A percentile compares a stretch with the other conserved stretches of the same genome.
Evolutionary conservation across 2,329 filamentous ascomycete species (phyloP).

Genomic region (Ascochyta pisi): DNA sequence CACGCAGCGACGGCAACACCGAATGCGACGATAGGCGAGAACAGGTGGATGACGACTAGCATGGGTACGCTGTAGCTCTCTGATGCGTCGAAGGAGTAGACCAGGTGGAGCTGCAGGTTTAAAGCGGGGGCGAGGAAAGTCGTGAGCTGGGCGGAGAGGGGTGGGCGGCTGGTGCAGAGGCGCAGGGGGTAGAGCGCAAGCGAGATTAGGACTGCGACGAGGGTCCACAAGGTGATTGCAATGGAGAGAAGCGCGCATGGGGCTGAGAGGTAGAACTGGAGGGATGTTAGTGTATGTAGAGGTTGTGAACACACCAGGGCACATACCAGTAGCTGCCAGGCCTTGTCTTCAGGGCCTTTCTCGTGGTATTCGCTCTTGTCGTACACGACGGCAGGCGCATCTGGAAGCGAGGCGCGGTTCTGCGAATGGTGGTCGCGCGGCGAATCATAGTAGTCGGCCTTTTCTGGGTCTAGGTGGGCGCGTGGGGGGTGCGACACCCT

Average conservation of each 20-base stretch:
- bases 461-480: slow-evolving; percentile 46
- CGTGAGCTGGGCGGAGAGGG: slow-evolving; percentile 59
- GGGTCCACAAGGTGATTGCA: slow-evolving; percentile 61
- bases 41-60: slow-evolving; percentile 60
- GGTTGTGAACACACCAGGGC: not conserved
- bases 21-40: slow-evolving; percentile 64
- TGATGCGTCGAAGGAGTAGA: slow-evolving; percentile 52
- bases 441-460: slow-evolving; percentile 30
- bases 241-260: slow-evolving; percentile 63
- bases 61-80: slow-evolving; percentile 50
- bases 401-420: slow-evolving; percentile 29
- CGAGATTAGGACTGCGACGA: slow-evolving; percentile 55
- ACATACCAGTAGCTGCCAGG: slow-evolving; percentile 53
- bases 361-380: slow-evolving; percentile 49
- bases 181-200: slow-evolving; percentile 61
- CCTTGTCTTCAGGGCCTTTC: slow-evolving; percentile 52
- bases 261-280: slow-evolving; percentile 60
- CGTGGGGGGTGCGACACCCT: slow-evolving; percentile 30
- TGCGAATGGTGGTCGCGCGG: slow-evolving; percentile 27
- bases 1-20: slow-evolving; percentile 64
- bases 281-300: not conserved
- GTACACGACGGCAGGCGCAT: slow-evolving; percentile 34
- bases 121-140: slow-evolving; percentile 61
- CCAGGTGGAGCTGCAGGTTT: slow-evolving; percentile 58
- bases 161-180: slow-evolving; percentile 58